Base-by-base conservation (phyloP, 805 yeast species). In the Jamesozyma hellenica region DNA sequence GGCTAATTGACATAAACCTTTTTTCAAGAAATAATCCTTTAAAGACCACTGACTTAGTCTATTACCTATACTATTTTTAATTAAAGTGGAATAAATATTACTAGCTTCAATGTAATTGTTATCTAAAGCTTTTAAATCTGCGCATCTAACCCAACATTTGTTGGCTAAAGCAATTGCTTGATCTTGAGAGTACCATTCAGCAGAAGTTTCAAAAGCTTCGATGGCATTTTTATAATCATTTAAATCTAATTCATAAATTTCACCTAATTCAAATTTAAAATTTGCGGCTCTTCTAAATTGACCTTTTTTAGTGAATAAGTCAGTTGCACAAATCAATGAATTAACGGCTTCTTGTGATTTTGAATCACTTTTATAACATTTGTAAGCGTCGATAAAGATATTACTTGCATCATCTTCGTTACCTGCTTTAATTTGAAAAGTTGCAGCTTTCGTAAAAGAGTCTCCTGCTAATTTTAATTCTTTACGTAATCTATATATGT, bases 261-360 rank as follows among this genome's bases (percentile, higher is more conserved):
- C 87, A 10, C 88, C 98, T 54, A 92, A 70, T 58, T 92, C 98
- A 68, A 82, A 76, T 57, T 88, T 82, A 66, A 82, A 88, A 56
- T 86, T 86, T 11, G 98, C 98, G 18, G 95, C 96, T 60, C 97
- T 72, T 59, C 98, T 77, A 65, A 92, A 92, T 60, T 90, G 96
- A 11, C 99, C 99, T 50, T 84, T 77, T 46, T 77, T 71, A 1
- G 95, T 86, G 61, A 88, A 90, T 56, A 85, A 71, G 46, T 76
- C 79, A 44, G 90, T 79, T 0, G 97, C 95, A 50, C 72, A 73
- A 42, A 74, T 72, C 46, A 92, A 68, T 4, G 85, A 77, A 38
- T 79, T 72, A 4, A 52, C 52, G 4, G 87, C 95, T 10, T 43
- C 10, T 66, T 67, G 3, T 87, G 92, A 28, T 9, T 78, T 40